A percentile compares a stretch with the other conserved stretches of the same genome.
Conservation (phyloP, 2,329 filamentous ascomycete genomes). For the Diaporthe sp. region DNA sequence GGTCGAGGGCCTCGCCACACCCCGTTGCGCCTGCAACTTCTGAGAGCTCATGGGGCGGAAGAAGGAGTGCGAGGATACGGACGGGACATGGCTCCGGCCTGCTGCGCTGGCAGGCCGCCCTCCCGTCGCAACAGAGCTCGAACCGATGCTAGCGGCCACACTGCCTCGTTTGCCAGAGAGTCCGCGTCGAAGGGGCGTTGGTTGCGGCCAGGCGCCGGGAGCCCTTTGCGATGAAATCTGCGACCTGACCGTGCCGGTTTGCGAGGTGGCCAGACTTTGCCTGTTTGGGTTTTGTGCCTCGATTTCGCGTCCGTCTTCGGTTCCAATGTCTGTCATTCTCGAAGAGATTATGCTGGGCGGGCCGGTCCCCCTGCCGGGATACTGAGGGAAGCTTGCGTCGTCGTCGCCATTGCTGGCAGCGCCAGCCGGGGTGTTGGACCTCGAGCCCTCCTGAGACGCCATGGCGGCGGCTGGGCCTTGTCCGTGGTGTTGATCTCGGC, state of each 20-base stretch:
- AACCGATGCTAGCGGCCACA: constrained; percentile 53
- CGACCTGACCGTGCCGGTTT: constrained; percentile 68
- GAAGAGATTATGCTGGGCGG: constrained; percentile 79
- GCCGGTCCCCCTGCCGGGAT: constrained; percentile 59
- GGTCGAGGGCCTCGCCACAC: constrained; percentile 63
- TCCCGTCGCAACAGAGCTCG: constrained; percentile 55
- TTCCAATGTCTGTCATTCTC: constrained; percentile 76
- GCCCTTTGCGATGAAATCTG: constrained; percentile 61
- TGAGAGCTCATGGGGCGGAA: constrained; percentile 98
- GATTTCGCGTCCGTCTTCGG: constrained; percentile 66
- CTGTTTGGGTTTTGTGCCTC: constrained; percentile 50
- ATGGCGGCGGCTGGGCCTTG: constrained; percentile 47
- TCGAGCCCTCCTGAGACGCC: constrained; percentile 55
- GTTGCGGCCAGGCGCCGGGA: constrained; percentile 64
- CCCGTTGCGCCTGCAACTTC: constrained; percentile 90
- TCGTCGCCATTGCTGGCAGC: constrained; percentile 48
- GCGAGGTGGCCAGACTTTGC: constrained; percentile 54
- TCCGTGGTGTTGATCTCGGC: neutral
- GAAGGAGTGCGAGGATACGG: constrained; percentile 89
- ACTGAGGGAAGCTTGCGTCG: constrained; percentile 57
- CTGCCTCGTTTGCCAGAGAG: constrained; percentile 62
- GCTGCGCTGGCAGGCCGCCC: constrained; percentile 76
- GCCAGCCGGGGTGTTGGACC: constrained; percentile 51
- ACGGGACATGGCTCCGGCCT: constrained; percentile 90
- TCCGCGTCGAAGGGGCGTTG: constrained; percentile 68